phyloP scores from a whole-genome alignment of 2,329 filamentous ascomycete species.

The Bipolaris victoriae region DNA sequence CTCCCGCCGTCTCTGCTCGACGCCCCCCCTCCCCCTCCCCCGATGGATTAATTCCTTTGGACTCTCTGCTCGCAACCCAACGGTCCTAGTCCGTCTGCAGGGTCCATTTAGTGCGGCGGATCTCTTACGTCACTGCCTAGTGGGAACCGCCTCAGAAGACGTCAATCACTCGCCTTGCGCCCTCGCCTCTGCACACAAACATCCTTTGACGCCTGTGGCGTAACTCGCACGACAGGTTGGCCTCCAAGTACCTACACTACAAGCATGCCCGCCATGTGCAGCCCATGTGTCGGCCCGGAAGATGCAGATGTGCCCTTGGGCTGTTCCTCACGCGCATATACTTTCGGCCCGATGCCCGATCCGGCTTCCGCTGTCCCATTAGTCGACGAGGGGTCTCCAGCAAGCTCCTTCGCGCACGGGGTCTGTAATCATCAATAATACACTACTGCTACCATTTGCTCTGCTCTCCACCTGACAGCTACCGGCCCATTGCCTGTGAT shows the following conservation, averaged over 20 bases:
- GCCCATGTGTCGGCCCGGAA: conserved; percentile 1
- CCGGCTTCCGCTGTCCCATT: too few relatives aligned
- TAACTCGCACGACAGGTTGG: not conserved
- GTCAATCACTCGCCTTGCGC: conserved; percentile 17
- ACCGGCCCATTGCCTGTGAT: not conserved
- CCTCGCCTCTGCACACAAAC: conserved; percentile 22
- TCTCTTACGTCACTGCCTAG: conserved; percentile 29
- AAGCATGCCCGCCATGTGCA: conserved; percentile 25
- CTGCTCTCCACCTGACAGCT: not conserved
- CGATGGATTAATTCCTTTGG: not conserved
- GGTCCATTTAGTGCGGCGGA: conserved; percentile 17
- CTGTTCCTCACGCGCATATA: not conserved
- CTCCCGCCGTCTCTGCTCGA: conserved; percentile 7
- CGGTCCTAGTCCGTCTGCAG: conserved; percentile 21
- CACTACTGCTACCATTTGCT: not conserved
- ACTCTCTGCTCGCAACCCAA: conserved; percentile 8
- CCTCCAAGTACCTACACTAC: conserved; percentile 6
- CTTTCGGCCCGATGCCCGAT: not conserved
- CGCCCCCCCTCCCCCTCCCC: not conserved
- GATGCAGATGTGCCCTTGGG: not conserved
- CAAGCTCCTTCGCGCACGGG: not conserved
- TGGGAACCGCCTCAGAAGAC: conserved; percentile 11
- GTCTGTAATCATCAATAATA: conserved; percentile 1
- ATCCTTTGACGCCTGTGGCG: conserved; percentile 27
- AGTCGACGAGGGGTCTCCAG: not conserved